A percentile compares a stretch with the other conserved stretches of the same genome.
Evolutionary conservation across 108 stramenopile genomes (phyloP).

Genomic region (Pseudonitzschia multiseries): DNA sequence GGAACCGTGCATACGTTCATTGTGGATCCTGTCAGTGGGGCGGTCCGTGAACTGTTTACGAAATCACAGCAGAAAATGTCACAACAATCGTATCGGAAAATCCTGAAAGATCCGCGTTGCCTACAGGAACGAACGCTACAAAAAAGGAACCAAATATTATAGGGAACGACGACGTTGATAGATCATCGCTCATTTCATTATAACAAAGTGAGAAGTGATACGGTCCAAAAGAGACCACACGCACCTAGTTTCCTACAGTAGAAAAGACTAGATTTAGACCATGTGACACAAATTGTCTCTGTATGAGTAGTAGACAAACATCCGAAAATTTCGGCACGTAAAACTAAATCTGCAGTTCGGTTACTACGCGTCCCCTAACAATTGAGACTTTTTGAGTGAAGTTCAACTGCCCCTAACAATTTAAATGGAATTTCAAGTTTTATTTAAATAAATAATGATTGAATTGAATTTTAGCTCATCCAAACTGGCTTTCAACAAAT

Average conservation of each 20-base stretch:
- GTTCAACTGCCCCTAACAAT: too few species aligned
- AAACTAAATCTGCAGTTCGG: too few species aligned
- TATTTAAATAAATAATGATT: too few species aligned
- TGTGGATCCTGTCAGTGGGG: constrained; percentile 13
- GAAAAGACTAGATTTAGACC: not conserved
- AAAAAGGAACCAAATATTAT: not conserved
- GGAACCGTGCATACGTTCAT: constrained; percentile 24
- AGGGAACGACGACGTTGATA: not conserved
- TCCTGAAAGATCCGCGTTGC: constrained; percentile 28
- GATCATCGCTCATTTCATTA: too few species aligned
- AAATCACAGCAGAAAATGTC: constrained; percentile 28
- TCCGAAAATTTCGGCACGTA: too few species aligned
- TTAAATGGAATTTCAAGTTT: too few species aligned
- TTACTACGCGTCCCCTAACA: too few species aligned
- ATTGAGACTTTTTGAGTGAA: too few species aligned
- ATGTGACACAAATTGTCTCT: too few species aligned
- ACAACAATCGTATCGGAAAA: constrained; percentile 21
- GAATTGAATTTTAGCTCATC: too few species aligned
- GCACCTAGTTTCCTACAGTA: not conserved
- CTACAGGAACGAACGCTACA: constrained; percentile 15
- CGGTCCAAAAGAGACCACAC: not conserved
- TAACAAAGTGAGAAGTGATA: not conserved
- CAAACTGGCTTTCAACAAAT: too few species aligned
- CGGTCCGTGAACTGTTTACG: constrained; percentile 19
- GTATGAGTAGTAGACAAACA: too few species aligned